Evolutionary conservation across 1,284 basidiomycete genomes (phyloP).

Genomic region (Rhodotorula sp.): DNA sequence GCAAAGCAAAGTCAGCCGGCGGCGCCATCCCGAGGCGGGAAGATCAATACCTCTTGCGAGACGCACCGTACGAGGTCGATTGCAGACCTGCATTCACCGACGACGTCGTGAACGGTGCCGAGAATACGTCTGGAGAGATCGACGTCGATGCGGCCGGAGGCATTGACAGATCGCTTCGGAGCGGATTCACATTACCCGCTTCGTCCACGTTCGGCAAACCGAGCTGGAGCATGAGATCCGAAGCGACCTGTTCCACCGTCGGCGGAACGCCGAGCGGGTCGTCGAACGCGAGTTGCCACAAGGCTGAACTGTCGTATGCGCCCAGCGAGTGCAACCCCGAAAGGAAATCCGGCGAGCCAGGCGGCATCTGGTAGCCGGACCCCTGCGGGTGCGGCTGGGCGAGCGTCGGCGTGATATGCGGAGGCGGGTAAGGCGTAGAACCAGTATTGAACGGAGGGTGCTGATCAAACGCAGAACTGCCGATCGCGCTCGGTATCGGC

Average conservation of each 20-base stretch:
- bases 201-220: slow-evolving; percentile 2
- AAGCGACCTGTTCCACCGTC: not conserved
- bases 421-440: not conserved
- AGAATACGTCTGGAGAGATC: not conserved
- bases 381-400: not conserved
- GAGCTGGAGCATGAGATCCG: slow-evolving; percentile 2
- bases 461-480: not conserved
- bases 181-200: not conserved
- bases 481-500: not conserved
- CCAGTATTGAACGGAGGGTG: not conserved
- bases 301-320: not conserved
- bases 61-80: not conserved
- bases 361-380: not conserved
- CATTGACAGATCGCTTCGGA: not conserved
- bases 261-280: slow-evolving; percentile 5
- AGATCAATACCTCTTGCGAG: not conserved
- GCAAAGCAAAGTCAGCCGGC: not conserved
- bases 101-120: too few species aligned
- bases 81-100: too few species aligned
- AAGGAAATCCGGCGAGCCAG: not conserved
- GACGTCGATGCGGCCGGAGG: not conserved
- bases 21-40: not conserved
- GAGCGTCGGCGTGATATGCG: not conserved
- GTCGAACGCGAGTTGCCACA: slow-evolving; percentile 13
- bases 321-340: not conserved